Evolutionary conservation across 495 filamentous ascomycete species (phyloP).

Genomic region (Saxophila tyrrhenica): DNA sequence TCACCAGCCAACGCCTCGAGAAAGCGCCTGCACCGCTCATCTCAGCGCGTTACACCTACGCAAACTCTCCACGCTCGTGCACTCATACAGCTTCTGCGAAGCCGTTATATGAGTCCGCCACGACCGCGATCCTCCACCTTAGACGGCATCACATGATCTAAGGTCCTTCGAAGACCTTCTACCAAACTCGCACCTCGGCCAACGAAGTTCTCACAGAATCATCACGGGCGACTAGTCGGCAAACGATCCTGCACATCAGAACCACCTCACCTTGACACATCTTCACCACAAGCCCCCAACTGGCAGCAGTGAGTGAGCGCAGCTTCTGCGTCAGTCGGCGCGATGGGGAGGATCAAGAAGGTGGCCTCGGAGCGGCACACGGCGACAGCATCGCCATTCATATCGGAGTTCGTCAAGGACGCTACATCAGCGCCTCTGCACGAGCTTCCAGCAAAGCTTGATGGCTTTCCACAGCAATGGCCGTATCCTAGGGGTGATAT

Average conservation of each 20-base stretch:
- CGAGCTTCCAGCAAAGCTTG: conserved; percentile 64
- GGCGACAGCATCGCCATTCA: conserved; percentile 81
- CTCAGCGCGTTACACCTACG: neutral
- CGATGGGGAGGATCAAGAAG: conserved; percentile 97
- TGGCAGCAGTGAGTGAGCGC: neutral
- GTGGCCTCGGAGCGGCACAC: conserved; percentile 81
- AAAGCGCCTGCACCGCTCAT: neutral
- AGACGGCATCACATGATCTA: neutral
- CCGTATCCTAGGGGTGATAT: conserved; percentile 93
- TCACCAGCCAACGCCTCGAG: neutral
- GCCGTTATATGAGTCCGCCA: neutral
- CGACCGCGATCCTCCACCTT: neutral
- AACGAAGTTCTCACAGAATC: neutral
- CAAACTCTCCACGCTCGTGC: neutral
- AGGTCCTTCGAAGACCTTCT: neutral
- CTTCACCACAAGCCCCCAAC: neutral
- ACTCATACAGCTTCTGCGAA: neutral
- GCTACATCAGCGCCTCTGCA: conserved; percentile 58
- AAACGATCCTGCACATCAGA: neutral
- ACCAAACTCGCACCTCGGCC: neutral
- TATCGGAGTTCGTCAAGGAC: conserved; percentile 62
- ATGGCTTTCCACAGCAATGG: conserved; percentile 76
- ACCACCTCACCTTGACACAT: neutral
- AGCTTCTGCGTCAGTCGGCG: conserved; percentile 5
- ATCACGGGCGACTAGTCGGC: neutral